Evolutionary conservation across 176 grass and related monocot species (phyloP).

Genomic region (Oryza coarctata): DNA sequence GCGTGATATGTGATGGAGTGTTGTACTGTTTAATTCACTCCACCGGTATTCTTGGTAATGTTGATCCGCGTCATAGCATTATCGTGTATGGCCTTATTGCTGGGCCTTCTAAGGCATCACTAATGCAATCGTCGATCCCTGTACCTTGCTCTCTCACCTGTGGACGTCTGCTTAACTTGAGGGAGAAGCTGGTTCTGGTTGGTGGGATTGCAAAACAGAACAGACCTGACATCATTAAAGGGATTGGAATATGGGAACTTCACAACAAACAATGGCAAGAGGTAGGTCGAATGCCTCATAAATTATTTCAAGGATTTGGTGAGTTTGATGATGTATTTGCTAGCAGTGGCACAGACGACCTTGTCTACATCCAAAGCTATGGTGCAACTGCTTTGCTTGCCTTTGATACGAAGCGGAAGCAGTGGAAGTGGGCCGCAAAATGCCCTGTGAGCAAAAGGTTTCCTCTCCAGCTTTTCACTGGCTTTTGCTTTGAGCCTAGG

Average conservation of each 20-base stretch:
- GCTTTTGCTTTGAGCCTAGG: constrained; percentile 92
- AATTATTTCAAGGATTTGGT: constrained; percentile 91
- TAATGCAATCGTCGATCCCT: constrained; percentile 49
- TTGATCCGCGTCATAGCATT: constrained; percentile 69
- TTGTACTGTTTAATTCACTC: constrained; percentile 94
- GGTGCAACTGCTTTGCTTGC: constrained; percentile 75
- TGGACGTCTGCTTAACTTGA: constrained; percentile 74
- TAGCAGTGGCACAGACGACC: constrained; percentile 69
- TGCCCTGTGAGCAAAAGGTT: constrained; percentile 85
- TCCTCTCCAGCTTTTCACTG: constrained; percentile 91
- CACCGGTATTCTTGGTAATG: constrained; percentile 66
- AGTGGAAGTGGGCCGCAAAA: constrained; percentile 82
- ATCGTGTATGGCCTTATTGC: constrained; percentile 63
- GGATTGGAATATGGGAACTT: constrained; percentile 93
- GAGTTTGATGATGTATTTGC: constrained; percentile 93
- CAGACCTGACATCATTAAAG: constrained; percentile 92
- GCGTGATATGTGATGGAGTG: constrained; percentile 73
- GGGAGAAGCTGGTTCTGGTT: constrained; percentile 78
- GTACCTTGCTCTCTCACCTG: constrained; percentile 83
- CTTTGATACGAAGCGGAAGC: constrained; percentile 75
- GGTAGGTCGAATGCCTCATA: constrained; percentile 86
- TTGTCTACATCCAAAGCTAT: constrained; percentile 92
- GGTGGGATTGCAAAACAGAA: constrained; percentile 90
- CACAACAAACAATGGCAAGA: constrained; percentile 65
- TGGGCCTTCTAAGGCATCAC: constrained; percentile 22